Conservation (phyloP, 2,329 filamentous ascomycete genomes). For the Penicillium sp. region DNA sequence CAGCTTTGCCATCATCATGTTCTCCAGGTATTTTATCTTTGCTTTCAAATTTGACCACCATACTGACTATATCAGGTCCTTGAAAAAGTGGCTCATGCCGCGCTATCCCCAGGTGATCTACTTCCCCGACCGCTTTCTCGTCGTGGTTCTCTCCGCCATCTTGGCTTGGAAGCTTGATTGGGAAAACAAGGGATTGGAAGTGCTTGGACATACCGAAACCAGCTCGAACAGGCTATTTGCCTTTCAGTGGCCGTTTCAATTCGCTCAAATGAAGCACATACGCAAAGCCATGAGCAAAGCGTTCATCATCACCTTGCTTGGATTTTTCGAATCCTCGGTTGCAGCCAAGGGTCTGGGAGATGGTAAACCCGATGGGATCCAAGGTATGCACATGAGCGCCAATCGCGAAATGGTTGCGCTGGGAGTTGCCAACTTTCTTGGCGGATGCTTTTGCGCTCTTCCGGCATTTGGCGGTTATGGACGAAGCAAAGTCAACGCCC, state of each 20-base stretch:
- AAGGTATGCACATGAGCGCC: constrained; percentile 75
- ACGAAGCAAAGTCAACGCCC: constrained; percentile 88
- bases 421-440: constrained; percentile 83
- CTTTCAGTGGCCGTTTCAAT: constrained; percentile 79
- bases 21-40: constrained; percentile 58
- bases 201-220: constrained; percentile 76
- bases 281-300: constrained; percentile 82
- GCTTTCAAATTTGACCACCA: not conserved
- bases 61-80: constrained; percentile 49
- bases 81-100: constrained; percentile 75
- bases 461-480: constrained; percentile 96
- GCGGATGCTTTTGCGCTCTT: constrained; percentile 84
- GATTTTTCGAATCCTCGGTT: constrained; percentile 98
- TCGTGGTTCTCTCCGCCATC: constrained; percentile 78
- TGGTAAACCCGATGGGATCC: constrained; percentile 58
- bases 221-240: constrained; percentile 64
- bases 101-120: constrained; percentile 77
- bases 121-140: constrained; percentile 81
- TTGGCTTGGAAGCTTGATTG: constrained; percentile 71
- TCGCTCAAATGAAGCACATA: constrained; percentile 71
- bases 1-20: constrained; percentile 83
- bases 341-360: constrained; percentile 82
- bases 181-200: constrained; percentile 71
- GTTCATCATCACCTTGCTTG: constrained; percentile 86
- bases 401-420: constrained; percentile 92